phyloP scores from a whole-genome alignment of 257 asterid genomes.

The Lantana camara region DNA sequence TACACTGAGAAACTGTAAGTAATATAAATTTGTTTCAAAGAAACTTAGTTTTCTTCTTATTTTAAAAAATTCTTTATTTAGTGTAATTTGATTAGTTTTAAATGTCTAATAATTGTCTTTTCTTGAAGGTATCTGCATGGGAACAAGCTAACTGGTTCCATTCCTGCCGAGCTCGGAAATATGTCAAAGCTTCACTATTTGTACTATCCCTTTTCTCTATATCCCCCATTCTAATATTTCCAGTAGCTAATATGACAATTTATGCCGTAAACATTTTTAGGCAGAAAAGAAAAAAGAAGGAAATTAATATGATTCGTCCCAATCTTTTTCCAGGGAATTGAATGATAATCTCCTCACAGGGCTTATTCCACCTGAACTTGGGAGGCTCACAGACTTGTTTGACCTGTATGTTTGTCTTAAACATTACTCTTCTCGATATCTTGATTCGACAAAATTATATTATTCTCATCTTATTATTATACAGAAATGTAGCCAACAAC shows the following conservation, averaged over 20 bases:
- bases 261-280: no score
- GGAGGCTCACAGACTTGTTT: slow-evolving; percentile 82
- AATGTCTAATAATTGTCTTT: not conserved
- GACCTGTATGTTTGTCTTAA: slow-evolving; percentile 58
- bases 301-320: no score
- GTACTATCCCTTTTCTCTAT: slow-evolving; percentile 36
- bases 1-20: slow-evolving; percentile 89
- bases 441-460: not conserved
- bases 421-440: not conserved
- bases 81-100: no score
- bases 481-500: slow-evolving; percentile 85
- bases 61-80: no score
- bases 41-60: not conserved
- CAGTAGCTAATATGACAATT: no score
- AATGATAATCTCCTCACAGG: slow-evolving; percentile 82
- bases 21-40: not conserved
- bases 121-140: slow-evolving; percentile 77
- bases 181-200: slow-evolving; percentile 90
- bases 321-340: slow-evolving; percentile 65
- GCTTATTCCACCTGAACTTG: slow-evolving; percentile 78
- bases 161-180: slow-evolving; percentile 87
- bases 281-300: no score
- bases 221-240: not conserved
- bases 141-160: slow-evolving; percentile 79
- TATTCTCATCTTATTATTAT: not conserved